Base-by-base conservation (phyloP, 2,329 filamentous ascomycete species). In the Xylariaceae sp. region DNA sequence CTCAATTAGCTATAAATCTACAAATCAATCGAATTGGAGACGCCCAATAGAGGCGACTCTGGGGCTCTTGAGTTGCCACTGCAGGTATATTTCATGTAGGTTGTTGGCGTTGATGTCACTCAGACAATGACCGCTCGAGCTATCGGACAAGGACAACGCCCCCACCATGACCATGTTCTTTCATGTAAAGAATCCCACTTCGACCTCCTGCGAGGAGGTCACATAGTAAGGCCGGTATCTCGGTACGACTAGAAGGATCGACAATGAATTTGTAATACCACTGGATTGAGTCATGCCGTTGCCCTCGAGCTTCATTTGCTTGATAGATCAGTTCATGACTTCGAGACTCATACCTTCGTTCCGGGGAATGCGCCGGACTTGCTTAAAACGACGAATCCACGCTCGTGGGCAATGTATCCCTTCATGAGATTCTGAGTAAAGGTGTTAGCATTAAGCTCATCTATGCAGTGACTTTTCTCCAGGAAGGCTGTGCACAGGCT, bases 331-430 rank as follows among this genome's bases (percentile, higher is more conserved):
- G 8, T 47, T 39, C 10, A 9, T 10, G 30, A 47, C 37, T 39
- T 23, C n/a, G 49, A 62, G 64, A 65, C 63, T 73, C 74, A 88
- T 52, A 88, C 76, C 15, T 90, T 89, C 23, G 95, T 97, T 23
- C 92, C 92, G 0, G 95, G 94, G 71, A 99, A 99, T 1, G 94
- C 93, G 47, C 90, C 91, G 60, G 84, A 89, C 75, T 97, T 97
- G 74, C 91, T 97, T 59, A 99, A 77, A 17, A 99, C 94, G 34
- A 99, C 89, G 66, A 92, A 92, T 39, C 88, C 89, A 66, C 89
- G 86, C 67, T 96, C 92, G 57, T 93, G 88, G 37, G 93, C 88
- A 66, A 99, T 99, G 75, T 99, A 99, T 47, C 95, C 94, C 76
- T 97, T 99, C 90, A 99, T 96, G 23, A 94, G 80, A 60, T 89